Conservation (phyloP, 2,329 filamentous ascomycete genomes). For the Amylocarpus encephaloides region DNA sequence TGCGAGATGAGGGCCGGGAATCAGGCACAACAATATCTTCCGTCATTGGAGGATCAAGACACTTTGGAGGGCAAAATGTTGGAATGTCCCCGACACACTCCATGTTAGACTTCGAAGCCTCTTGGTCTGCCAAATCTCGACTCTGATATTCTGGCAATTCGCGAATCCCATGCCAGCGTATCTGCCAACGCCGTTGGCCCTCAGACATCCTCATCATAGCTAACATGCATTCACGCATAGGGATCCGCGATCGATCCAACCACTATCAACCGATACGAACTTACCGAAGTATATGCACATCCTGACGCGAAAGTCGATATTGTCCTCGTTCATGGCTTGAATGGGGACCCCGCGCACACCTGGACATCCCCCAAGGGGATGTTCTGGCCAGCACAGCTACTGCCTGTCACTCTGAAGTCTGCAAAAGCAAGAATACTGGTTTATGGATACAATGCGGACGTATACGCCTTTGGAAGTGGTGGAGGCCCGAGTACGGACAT, state of each 20-base stretch:
- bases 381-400: slow-evolving; percentile 65
- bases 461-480: slow-evolving; percentile 43
- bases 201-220: background rate
- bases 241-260: slow-evolving; percentile 40
- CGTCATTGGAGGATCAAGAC: too few relatives aligned
- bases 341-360: slow-evolving; percentile 58
- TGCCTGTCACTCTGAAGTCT: slow-evolving; percentile 52
- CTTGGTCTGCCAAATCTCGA: too few relatives aligned
- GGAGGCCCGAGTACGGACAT: slow-evolving; percentile 48
- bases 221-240: slow-evolving; percentile 28
- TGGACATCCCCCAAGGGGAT: slow-evolving; percentile 50
- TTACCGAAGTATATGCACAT: slow-evolving; percentile 53
- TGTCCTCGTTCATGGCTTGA: slow-evolving; percentile 64
- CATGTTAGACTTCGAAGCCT: too few relatives aligned
- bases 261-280: slow-evolving; percentile 48
- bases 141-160: too few relatives aligned
- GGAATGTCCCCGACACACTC: too few relatives aligned
- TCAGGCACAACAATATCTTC: too few relatives aligned
- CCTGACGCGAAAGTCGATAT: slow-evolving; percentile 56
- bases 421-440: slow-evolving; percentile 59
- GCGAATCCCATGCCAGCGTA: too few relatives aligned
- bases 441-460: slow-evolving; percentile 70
- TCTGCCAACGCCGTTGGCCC: too few relatives aligned
- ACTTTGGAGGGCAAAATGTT: too few relatives aligned
- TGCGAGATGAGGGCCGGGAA: too few relatives aligned